Evolutionary conservation across 2,329 filamentous ascomycete genomes (phyloP).

Genomic region (Hypoxylon sp.): DNA sequence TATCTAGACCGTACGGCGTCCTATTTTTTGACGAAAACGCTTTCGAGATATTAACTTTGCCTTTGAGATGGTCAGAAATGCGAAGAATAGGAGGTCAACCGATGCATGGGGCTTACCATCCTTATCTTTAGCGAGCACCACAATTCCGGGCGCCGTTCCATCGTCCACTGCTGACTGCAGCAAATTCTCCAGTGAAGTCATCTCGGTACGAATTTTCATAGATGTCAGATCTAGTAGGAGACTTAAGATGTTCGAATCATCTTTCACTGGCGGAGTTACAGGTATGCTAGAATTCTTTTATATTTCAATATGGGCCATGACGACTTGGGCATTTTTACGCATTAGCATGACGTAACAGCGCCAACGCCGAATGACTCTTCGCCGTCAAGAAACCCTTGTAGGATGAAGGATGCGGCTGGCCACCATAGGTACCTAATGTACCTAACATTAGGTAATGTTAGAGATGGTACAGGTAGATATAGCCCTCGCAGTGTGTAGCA

Average conservation of each 20-base stretch:
- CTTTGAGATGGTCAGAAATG: slow-evolving; percentile 21
- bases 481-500: no score
- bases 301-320: not conserved
- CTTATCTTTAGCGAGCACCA: slow-evolving; percentile 43
- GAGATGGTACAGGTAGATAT: no score
- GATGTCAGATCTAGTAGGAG: not conserved
- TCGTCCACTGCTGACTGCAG: slow-evolving; percentile 40
- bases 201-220: slow-evolving; percentile 9
- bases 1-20: slow-evolving; percentile 48
- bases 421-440: not conserved
- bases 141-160: slow-evolving; percentile 42
- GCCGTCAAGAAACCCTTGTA: not conserved
- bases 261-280: not conserved
- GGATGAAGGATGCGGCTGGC: not conserved
- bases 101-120: slow-evolving; percentile 22
- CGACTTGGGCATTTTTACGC: not conserved
- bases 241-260: not conserved
- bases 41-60: slow-evolving; percentile 42
- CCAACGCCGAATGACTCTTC: slow-evolving; percentile 1
- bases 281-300: not conserved
- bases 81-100: not conserved
- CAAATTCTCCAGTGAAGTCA: slow-evolving; percentile 37
- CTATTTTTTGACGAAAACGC: slow-evolving; percentile 32
- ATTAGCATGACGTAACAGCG: not conserved
- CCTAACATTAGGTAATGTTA: no score